Percentiles rank a stretch among this genome's conserved stretches.
Conservation (phyloP, 2,329 filamentous ascomycete species). For the Xylaria sp. region DNA sequence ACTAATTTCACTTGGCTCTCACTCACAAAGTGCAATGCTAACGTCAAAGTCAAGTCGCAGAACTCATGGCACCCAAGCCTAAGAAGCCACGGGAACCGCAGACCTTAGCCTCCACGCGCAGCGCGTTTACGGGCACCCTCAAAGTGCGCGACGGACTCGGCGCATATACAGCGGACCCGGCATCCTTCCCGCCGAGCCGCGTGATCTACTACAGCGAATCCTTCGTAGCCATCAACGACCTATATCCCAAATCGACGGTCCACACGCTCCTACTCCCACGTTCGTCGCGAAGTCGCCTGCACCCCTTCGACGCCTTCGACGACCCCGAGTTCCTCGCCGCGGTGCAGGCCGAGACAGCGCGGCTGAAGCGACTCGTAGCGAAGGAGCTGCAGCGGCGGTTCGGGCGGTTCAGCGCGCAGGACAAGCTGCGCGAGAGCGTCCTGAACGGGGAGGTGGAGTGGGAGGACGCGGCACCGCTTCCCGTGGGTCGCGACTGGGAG, state of each 20-base stretch:
- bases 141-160: conserved; percentile 69
- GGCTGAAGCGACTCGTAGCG: conserved; percentile 74
- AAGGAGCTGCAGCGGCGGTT: conserved; percentile 78
- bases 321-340: conserved; percentile 74
- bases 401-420: conserved; percentile 70
- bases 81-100: conserved; percentile 51
- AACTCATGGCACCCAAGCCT: conserved; percentile 64
- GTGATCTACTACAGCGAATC: conserved; percentile 75
- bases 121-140: conserved; percentile 47
- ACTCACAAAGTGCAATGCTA: background rate
- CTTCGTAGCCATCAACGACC: conserved; percentile 83
- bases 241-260: conserved; percentile 85
- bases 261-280: conserved; percentile 92
- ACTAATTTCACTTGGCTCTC: background rate
- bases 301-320: conserved; percentile 82
- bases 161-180: conserved; percentile 73
- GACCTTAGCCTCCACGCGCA: conserved; percentile 38
- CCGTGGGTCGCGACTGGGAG: conserved; percentile 81
- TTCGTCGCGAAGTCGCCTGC: conserved; percentile 65
- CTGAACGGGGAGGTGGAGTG: conserved; percentile 67
- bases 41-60: conserved; percentile 53
- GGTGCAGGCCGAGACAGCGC: conserved; percentile 69
- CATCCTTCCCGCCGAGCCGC: conserved; percentile 65
- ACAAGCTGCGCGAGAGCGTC: conserved; percentile 73
- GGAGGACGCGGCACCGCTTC: conserved; percentile 62